A percentile compares a stretch with the other conserved stretches of the same genome.
phyloP scores from a whole-genome alignment of 2,329 filamentous ascomycete species.

The Fusarium sp. region DNA sequence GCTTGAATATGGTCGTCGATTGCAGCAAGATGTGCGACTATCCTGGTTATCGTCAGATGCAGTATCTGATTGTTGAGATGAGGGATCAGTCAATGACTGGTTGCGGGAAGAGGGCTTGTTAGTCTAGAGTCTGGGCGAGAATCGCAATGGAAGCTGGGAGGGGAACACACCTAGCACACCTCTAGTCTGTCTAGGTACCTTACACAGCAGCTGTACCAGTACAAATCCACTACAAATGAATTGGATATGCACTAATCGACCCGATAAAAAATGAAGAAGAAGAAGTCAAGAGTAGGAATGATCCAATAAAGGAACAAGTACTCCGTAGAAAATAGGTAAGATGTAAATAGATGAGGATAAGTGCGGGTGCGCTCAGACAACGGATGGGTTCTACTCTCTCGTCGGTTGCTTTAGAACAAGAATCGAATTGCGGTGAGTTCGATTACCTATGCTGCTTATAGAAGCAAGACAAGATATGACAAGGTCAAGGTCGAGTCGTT shows the following conservation, averaged over 20 bases:
- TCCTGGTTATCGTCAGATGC: conserved; percentile 7
- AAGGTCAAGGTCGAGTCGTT: neutral
- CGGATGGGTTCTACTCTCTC: neutral
- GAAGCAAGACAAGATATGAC: neutral
- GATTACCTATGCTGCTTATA: neutral
- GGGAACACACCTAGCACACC: conserved; percentile 24
- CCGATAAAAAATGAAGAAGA: neutral
- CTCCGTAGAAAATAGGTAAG: neutral
- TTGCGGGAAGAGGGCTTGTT: conserved; percentile 40
- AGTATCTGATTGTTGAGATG: conserved; percentile 15
- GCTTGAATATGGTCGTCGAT: neutral
- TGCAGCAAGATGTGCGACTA: neutral
- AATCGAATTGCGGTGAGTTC: conserved; percentile 34
- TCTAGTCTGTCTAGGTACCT: neutral
- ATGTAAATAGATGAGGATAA: conserved; percentile 1
- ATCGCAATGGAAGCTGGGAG: conserved; percentile 26
- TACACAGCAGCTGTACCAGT: conserved; percentile 14
- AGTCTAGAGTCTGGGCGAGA: conserved; percentile 27
- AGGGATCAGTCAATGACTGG: conserved; percentile 30
- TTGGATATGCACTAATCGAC: neutral
- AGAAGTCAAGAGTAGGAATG: neutral
- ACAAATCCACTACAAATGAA: conserved; percentile 16
- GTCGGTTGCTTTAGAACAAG: conserved; percentile 18
- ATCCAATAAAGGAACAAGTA: neutral
- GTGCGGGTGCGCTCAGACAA: conserved; percentile 13